Percentiles rank a stretch among this genome's conserved stretches.
These are phyloP conservation scores for Fistulifera pelliculosa DNA, from an alignment of 108 stramenopile genomes.

Conservation along the genomic window DNA sequence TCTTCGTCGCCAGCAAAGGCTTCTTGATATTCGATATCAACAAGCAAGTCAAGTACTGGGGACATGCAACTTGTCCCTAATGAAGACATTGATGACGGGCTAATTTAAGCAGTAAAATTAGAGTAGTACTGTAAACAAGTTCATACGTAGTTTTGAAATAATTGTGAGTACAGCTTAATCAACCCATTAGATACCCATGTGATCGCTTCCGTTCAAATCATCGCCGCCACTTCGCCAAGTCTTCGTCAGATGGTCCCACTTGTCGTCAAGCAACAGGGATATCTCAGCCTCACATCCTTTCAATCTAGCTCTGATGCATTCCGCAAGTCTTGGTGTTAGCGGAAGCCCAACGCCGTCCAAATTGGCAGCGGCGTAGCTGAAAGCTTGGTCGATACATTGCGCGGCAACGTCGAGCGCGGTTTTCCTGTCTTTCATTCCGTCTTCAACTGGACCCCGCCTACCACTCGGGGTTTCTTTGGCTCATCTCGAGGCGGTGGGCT, in stretches of 20 bases:
- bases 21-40: not conserved
- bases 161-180: too few relatives aligned
- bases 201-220: too few relatives aligned
- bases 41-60: constrained; percentile 5
- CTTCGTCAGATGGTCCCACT: constrained; percentile 50
- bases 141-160: too few relatives aligned
- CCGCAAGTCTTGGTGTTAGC: constrained; percentile 64
- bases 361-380: constrained; percentile 67
- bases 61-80: constrained; percentile 10
- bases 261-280: constrained; percentile 38
- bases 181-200: too few relatives aligned
- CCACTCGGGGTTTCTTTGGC: constrained; percentile 9
- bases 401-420: constrained; percentile 72
- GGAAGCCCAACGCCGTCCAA: constrained; percentile 79
- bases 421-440: constrained; percentile 18
- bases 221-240: constrained; percentile 37
- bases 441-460: constrained; percentile 7
- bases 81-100: constrained; percentile 5
- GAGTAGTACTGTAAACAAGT: too few relatives aligned
- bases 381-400: constrained; percentile 80
- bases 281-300: constrained; percentile 84
- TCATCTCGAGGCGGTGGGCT: constrained; percentile 44
- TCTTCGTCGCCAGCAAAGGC: constrained; percentile 1
- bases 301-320: constrained; percentile 58
- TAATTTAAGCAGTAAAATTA: not conserved